These are phyloP conservation scores for Cydonia oblonga DNA, from an alignment of 331 rosid genomes.

Conservation along the genomic window DNA sequence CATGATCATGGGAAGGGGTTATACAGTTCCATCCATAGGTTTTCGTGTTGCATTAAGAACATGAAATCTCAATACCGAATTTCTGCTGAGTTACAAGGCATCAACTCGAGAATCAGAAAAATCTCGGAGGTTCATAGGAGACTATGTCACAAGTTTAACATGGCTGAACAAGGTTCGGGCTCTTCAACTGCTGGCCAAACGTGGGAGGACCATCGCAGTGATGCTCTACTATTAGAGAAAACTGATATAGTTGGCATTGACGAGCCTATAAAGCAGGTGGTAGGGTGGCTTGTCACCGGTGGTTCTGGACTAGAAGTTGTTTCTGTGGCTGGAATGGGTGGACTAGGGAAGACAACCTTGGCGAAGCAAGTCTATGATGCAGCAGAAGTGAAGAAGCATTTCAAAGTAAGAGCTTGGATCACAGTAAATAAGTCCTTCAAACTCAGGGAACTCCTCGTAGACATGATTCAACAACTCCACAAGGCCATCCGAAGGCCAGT, in stretches of 20 bases:
- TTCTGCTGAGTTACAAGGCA: background rate
- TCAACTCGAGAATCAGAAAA: background rate
- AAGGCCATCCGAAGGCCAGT: background rate
- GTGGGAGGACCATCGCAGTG: conserved; percentile 2
- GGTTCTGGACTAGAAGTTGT: background rate
- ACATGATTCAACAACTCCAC: conserved; percentile 6
- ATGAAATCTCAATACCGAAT: conserved; percentile 3
- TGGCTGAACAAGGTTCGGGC: background rate
- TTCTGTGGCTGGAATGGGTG: conserved; percentile 11
- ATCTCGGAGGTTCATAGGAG: background rate
- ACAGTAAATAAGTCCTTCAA: background rate
- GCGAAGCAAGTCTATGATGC: conserved; percentile 9
- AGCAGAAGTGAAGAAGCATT: background rate
- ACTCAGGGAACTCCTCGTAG: background rate
- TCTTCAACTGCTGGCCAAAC: background rate
- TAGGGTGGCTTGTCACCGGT: conserved; percentile 1
- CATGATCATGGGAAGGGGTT: background rate
- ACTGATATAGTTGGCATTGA: conserved; percentile 5
- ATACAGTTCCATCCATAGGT: background rate
- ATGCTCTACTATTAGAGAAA: conserved; percentile 8
- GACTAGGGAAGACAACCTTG: conserved; percentile 17
- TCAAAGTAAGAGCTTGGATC: conserved; percentile 10
- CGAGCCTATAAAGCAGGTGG: conserved; percentile 3
- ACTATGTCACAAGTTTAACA: background rate
- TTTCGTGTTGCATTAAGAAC: conserved; percentile 1